Evolutionary conservation across 2,329 filamentous ascomycete genomes (phyloP), one percentile per base, ranked within the genome.

Genomic region (Emmonsiellopsis sp.): DNA sequence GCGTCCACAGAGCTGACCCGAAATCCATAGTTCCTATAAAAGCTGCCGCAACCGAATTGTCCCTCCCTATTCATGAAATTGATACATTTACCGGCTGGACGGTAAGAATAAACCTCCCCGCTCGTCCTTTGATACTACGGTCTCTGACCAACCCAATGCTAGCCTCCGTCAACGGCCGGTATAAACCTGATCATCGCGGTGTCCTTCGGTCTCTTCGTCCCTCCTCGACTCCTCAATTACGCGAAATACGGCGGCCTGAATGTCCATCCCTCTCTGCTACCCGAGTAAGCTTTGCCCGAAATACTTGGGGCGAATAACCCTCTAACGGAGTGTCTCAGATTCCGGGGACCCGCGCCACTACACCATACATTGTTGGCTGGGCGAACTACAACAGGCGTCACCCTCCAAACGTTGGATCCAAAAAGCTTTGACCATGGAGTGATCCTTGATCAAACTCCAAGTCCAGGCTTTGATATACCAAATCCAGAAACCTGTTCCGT

Each of bases 171-270:
- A 43, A 64, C 74, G 2, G 51, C 72, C 13, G 64, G 62, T 37
- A 82, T 83, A 59, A 90, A 96, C 67, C 75, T 98, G 55, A 80
- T 98, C 60, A 77, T 97, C 45, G 91, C 91, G 47, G 93, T 97
- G 4, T 97, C 93, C 0, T 98, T 97, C 70, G 93, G 93, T 2
- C 79, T 95, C 6, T 86, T 96, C 56, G 84, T 98, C 1, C 93
- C 93, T 0, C 77, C 79, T 0, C 79, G 88, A 4, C 82, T 97
- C 13, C 75, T 98, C 21, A 73, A 74, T 21, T 72, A 72, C 1
- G 81, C 87, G 27, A 81, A 80, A 61, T 95, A 94, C 70, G 91
- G 91, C 43, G 93, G 93, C 0, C 72, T 98, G 2, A 98, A 98
- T 68, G 79, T 98, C 2, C 93, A 98, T 64, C 93, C 93, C 1